Evolutionary conservation across 768 basidiomycete species (phyloP).

Genomic region (Suillus subalutaceus): DNA sequence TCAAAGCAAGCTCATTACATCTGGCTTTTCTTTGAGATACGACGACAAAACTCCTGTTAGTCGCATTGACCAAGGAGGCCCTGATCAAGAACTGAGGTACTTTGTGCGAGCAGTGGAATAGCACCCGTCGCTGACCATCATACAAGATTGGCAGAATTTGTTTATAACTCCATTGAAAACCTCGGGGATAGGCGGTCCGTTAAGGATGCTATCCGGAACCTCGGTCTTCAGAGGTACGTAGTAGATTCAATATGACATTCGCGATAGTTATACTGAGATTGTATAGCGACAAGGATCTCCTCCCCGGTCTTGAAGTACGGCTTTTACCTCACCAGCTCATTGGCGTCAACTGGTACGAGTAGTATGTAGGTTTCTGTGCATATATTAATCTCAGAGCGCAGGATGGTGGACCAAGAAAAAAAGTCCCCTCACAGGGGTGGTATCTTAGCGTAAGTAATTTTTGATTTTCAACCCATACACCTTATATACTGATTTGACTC

Average conservation of each 20-base stretch:
- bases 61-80: conserved; percentile 58
- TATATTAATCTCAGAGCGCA: conserved; percentile 19
- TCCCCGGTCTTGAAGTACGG: conserved; percentile 72
- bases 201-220: conserved; percentile 51
- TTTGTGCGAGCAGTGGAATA: neutral
- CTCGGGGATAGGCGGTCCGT: conserved; percentile 55
- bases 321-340: conserved; percentile 77
- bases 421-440: conserved; percentile 54
- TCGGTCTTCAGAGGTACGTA: conserved; percentile 53
- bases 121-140: neutral
- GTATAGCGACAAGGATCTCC: conserved; percentile 52
- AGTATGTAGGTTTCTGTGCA: neutral
- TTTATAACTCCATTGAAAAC: conserved; percentile 61
- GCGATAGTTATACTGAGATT: neutral
- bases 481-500: conserved; percentile 10
- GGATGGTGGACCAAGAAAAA: conserved; percentile 71
- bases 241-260: neutral
- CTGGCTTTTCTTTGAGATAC: conserved; percentile 49
- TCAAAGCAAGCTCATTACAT: conserved; percentile 10
- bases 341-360: conserved; percentile 67
- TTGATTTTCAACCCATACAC: conserved; percentile 3
- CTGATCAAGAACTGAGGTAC: conserved; percentile 57
- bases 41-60: conserved; percentile 51
- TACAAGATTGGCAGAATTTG: conserved; percentile 62
- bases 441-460: conserved; percentile 54